A percentile compares a stretch with the other conserved stretches of the same genome.
These are phyloP conservation scores for Leptographium lundbergii DNA, from an alignment of 2,329 filamentous ascomycete genomes.

Conservation along the genomic window DNA sequence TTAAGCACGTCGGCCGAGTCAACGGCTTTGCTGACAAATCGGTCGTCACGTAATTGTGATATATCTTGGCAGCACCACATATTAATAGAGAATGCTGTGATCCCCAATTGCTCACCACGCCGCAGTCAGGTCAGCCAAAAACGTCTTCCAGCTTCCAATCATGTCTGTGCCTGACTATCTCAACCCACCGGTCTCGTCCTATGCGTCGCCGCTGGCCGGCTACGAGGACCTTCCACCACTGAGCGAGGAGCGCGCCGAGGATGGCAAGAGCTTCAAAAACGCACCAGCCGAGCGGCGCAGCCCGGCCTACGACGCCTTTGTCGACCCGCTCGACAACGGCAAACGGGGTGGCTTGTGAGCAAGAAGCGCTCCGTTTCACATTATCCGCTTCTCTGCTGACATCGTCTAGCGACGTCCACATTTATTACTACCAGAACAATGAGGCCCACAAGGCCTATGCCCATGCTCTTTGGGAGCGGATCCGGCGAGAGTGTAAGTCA, in stretches of 20 bases:
- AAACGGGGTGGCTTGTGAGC: slow-evolving; percentile 57
- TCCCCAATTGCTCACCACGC: neutral
- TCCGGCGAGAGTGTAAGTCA: slow-evolving; percentile 61
- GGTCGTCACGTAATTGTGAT: neutral
- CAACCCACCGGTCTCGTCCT: slow-evolving; percentile 20
- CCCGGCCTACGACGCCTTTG: slow-evolving; percentile 57
- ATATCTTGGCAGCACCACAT: neutral
- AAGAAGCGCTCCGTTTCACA: neutral
- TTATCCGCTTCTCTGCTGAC: neutral
- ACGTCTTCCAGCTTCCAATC: neutral
- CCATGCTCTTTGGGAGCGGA: slow-evolving; percentile 60
- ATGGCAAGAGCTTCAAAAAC: slow-evolving; percentile 70
- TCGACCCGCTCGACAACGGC: slow-evolving; percentile 53
- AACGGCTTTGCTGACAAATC: neutral
- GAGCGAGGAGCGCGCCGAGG: slow-evolving; percentile 45
- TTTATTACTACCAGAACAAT: slow-evolving; percentile 65
- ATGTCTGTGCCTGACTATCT: slow-evolving; percentile 7
- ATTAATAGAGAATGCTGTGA: neutral
- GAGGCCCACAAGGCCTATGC: slow-evolving; percentile 54
- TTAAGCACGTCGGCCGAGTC: neutral
- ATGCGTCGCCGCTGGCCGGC: slow-evolving; percentile 43
- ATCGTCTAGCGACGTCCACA: slow-evolving; percentile 55
- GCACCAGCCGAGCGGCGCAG: slow-evolving; percentile 47
- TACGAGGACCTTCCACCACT: slow-evolving; percentile 45
- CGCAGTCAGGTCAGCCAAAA: neutral